Evolutionary conservation across 257 asterid genomes (phyloP).

Genomic region (Gardenia jasminoides): DNA sequence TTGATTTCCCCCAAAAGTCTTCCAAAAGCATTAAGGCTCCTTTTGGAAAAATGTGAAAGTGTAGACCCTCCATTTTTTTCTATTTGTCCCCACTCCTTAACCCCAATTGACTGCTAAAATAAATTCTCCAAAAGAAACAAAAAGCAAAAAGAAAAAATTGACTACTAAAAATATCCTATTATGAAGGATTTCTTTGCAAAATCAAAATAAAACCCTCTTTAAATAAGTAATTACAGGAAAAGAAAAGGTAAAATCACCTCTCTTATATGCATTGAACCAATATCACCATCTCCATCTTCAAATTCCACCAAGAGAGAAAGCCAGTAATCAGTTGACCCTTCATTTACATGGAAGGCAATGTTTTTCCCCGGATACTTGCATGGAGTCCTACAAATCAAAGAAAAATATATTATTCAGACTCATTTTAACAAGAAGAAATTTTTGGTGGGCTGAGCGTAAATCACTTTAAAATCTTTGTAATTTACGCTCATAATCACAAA

Average conservation of each 20-base stretch:
- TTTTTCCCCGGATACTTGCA: conserved; percentile 85
- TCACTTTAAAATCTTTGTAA: no score
- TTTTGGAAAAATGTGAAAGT: conserved; percentile 40
- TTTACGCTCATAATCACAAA: background rate
- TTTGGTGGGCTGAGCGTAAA: no score
- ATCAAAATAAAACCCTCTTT: no score
- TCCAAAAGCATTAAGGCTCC: conserved; percentile 27
- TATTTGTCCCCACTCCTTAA: conserved; percentile 24
- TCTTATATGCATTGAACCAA: conserved; percentile 90
- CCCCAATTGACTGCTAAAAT: conserved; percentile 24
- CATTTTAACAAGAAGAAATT: background rate
- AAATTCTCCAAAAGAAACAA: no score
- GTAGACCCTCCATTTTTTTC: conserved; percentile 25
- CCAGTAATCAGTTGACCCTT: conserved; percentile 91
- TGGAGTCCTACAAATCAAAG: conserved; percentile 52
- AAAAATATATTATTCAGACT: background rate
- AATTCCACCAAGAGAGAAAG: conserved; percentile 82
- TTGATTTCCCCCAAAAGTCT: conserved; percentile 31
- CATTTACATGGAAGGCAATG: conserved; percentile 84
- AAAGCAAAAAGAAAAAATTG: no score
- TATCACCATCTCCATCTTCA: conserved; percentile 91
- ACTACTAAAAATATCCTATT: no score
- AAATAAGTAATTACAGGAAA: background rate
- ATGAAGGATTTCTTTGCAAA: no score
- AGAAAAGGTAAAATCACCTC: conserved; percentile 44